Base-by-base conservation (phyloP, 140 eudicot genomes). In the Erigeron philadelphicus region DNA sequence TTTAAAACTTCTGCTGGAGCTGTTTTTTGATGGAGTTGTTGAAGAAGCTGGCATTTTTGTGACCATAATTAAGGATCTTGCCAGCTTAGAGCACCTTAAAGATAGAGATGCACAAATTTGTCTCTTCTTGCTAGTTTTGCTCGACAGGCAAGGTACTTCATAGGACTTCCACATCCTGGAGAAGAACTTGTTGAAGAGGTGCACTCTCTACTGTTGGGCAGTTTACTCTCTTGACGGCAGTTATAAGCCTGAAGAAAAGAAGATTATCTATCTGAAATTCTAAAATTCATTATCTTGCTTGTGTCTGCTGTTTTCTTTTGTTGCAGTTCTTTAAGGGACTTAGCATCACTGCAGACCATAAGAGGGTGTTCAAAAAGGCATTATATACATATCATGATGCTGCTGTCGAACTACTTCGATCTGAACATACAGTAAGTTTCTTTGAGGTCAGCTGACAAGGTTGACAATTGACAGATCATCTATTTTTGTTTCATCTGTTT, bases 71-170 rank as follows among this genome's bases (percentile, higher is more conserved):
- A 93, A 93, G 79, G 98, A 93, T 83, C 98, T 93, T 65, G 84
- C 96, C 9, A 83, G 94, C 75, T 60, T 78, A 19, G 98, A 93
- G 18, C 96, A 93, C 82, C 63, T 93, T 59, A 93, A 89, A 90
- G 98, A 93, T 68, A 85, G 95, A 78, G 96, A 93, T 78, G 66
- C 93, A 89, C 95, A 52, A 93, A 93, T 85, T 63, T 93, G 75
- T 93, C 98, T 41, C 98, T 93, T 72, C 95, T 93, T 74, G 81
- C 98, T 72, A 86, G 95, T 78, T 93, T 93, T 84, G 96, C 96
- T 75, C 84, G 95, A 68, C 98, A 93, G 70, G 98, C 88, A 61
- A 89, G 98, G 79, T 83, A 74, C 84, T 84, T 93, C 71, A 84
- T 93, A 18, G 98, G 98, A 61, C 88, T 93, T 80, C 87, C 95